Conservation (phyloP, 805 yeast genomes). For the Lipomyces kockii region DNA sequence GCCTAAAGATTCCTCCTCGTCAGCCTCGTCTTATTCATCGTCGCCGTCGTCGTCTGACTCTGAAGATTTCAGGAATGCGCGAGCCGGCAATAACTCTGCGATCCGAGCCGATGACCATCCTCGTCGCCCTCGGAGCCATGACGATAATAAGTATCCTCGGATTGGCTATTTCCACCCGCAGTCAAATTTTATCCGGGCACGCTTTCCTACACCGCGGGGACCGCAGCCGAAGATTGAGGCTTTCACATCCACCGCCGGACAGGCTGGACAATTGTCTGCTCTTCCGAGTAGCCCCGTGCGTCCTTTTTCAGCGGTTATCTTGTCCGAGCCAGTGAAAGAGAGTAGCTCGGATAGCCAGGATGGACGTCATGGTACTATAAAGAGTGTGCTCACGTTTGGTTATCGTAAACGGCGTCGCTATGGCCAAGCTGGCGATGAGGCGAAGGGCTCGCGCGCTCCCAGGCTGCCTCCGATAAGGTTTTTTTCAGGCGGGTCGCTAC, state of each 20-base stretch:
- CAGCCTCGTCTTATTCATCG: constrained; percentile 1
- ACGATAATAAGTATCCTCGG: constrained; percentile 10
- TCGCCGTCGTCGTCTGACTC: constrained; percentile 9
- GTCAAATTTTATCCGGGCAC: constrained; percentile 27
- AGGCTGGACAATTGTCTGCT: constrained; percentile 10
- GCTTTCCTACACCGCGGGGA: constrained; percentile 35
- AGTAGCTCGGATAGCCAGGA: neutral
- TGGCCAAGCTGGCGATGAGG: neutral
- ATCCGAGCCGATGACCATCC: constrained; percentile 1
- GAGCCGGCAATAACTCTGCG: constrained; percentile 9
- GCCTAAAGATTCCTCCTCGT: neutral
- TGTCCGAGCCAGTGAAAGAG: neutral
- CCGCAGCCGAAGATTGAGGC: constrained; percentile 6
- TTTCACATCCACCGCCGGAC: constrained; percentile 15
- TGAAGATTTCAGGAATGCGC: constrained; percentile 4
- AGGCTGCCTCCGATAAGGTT: neutral
- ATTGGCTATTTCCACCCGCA: constrained; percentile 35
- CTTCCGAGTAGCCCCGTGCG: neutral
- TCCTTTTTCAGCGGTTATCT: neutral
- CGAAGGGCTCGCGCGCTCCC: neutral
- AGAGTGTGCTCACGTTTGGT: neutral
- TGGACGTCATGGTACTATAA: neutral
- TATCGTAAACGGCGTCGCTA: neutral
- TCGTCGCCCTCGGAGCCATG: neutral
- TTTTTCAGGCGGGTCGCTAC: neutral